Base-by-base conservation (phyloP, 2,329 filamentous ascomycete species). In the Aspergillus caelatus region DNA sequence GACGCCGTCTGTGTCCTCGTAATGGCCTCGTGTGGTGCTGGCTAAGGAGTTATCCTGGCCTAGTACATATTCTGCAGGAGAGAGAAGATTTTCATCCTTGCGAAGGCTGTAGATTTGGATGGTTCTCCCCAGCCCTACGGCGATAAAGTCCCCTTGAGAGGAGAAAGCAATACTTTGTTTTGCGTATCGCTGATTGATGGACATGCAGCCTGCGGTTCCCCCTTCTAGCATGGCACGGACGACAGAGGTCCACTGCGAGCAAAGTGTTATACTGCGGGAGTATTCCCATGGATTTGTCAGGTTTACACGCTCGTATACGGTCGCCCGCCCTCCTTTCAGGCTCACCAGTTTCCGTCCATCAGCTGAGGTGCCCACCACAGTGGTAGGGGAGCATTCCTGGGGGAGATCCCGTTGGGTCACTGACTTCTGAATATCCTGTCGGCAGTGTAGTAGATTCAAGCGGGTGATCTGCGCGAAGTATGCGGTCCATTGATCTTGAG, bases 71-170 rank as follows among this genome's bases (percentile, higher is more conserved):
- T 70, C 67, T 4, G 62, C 69, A 4, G 67, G 68, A 19, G 55
- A 43, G 2, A 56, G 41, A 28, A 61, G 26, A 23, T 57, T 32
- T n/a, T 60, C 36, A 26, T 56, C 36, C 5, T 45, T 52, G n/a
- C 39, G 41, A 7, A 68, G 66, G 11, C 61, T 62, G 54, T 70
- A 71, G n/a, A 71, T 63, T 39, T 71, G 69, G 39, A 70, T 64
- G 2, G 65, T 66, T 34, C 59, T 65, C 16, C 67, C 65, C 58
- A 70, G 54, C 6, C 54, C 67, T 6, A 70, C 57, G 26, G 69
- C 68, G 21, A 71, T 39, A 8, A 70, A 60, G 26, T 62, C 36
- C 9, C 67, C 63, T 16, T 46, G 34, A 8, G 58, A 63, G 9
- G 69, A 71, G 3, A 70, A 48, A 11, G 69, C 67, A 14, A 71